A percentile compares a stretch with the other conserved stretches of the same genome.
Conservation (phyloP, 1,284 basidiomycete genomes). For the Melampsora larici-populina region DNA sequence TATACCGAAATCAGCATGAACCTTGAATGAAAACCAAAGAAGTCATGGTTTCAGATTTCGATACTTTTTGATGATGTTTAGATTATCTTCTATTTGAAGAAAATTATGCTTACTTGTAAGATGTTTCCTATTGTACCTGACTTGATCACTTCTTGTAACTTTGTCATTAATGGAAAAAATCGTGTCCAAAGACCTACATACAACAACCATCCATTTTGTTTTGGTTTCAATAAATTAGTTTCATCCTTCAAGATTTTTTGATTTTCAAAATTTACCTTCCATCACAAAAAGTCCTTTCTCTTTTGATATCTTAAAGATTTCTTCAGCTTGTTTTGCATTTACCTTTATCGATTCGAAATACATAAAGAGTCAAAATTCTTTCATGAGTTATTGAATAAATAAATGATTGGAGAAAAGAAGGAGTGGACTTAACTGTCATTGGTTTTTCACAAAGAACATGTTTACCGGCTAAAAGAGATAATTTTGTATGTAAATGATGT, state of each 20-base stretch:
- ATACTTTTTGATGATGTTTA: no score
- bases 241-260: neutral
- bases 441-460: slow-evolving; percentile 63
- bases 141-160: slow-evolving; percentile 63
- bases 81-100: no score
- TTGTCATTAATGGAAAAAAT: slow-evolving; percentile 68
- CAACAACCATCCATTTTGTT: neutral
- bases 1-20: slow-evolving; percentile 58
- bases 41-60: no score
- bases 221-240: neutral
- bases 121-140: slow-evolving; percentile 33
- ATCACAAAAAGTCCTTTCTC: slow-evolving; percentile 56
- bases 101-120: slow-evolving; percentile 7
- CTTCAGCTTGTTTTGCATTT: slow-evolving; percentile 58
- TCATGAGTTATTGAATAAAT: no score
- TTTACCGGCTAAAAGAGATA: slow-evolving; percentile 74
- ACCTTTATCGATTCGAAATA: no score
- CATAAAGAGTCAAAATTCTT: no score
- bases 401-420: no score
- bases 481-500: slow-evolving; percentile 75
- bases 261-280: slow-evolving; percentile 51
- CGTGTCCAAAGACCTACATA: slow-evolving; percentile 68
- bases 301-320: slow-evolving; percentile 69
- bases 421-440: slow-evolving; percentile 24
- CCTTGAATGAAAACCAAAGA: slow-evolving; percentile 62